Evolutionary conservation across 2,329 filamentous ascomycete species (phyloP).

Genomic region (Dactylellina sp.): DNA sequence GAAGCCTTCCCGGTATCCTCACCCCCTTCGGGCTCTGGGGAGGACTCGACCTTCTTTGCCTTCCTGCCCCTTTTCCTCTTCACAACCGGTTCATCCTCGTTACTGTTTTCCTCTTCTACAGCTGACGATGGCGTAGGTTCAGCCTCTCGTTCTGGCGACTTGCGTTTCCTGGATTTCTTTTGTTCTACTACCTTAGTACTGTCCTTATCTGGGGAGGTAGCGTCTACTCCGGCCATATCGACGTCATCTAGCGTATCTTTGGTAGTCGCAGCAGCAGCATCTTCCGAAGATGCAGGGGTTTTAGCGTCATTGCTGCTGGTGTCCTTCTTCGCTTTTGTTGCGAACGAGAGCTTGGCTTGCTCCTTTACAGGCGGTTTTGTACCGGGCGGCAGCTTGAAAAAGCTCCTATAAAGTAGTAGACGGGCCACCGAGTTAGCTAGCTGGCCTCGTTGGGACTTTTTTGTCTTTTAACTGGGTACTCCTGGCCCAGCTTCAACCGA

Average conservation of each 20-base stretch:
- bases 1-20: slow-evolving; percentile 35
- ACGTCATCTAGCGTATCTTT: slow-evolving; percentile 45
- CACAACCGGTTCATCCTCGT: slow-evolving; percentile 55
- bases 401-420: slow-evolving; percentile 53
- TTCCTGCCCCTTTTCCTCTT: slow-evolving; percentile 45
- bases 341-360: slow-evolving; percentile 57
- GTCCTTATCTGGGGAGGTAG: slow-evolving; percentile 25
- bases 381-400: slow-evolving; percentile 59
- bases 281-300: slow-evolving; percentile 1
- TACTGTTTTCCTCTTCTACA: slow-evolving; percentile 29
- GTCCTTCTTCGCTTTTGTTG: slow-evolving; percentile 50
- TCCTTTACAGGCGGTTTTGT: slow-evolving; percentile 58
- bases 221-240: slow-evolving; percentile 57
- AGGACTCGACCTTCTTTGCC: slow-evolving; percentile 52
- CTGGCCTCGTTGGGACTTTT: background rate
- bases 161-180: slow-evolving; percentile 50
- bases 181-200: slow-evolving; percentile 19
- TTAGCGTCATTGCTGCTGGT: slow-evolving; percentile 20
- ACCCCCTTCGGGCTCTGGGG: background rate
- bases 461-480: background rate
- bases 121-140: slow-evolving; percentile 14
- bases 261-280: background rate
- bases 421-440: slow-evolving; percentile 6
- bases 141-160: slow-evolving; percentile 42
- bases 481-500: background rate